phyloP scores from a whole-genome alignment of 2,329 filamentous ascomycete species.

The Didymella lethalis region DNA sequence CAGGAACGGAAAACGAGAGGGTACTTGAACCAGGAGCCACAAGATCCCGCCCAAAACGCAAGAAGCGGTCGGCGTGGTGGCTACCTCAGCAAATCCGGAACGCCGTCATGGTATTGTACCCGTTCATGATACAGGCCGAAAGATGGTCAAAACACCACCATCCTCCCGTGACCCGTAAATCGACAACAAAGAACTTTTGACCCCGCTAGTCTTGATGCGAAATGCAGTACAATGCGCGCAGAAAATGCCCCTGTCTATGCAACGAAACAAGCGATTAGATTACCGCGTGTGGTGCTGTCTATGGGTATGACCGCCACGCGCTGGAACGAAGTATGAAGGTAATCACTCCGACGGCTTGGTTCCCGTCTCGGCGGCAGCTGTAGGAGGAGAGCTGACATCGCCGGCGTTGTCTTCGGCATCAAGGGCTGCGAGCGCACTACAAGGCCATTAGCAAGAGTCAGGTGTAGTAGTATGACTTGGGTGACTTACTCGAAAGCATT shows the following conservation, averaged over 20 bases:
- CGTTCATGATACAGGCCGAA: slow-evolving; percentile 25
- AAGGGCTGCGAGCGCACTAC: slow-evolving; percentile 62
- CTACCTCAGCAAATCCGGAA: slow-evolving; percentile 35
- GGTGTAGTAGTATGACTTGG: not conserved
- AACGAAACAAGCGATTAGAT: slow-evolving; percentile 52
- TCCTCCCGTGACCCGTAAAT: slow-evolving; percentile 22
- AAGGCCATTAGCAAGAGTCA: slow-evolving; percentile 27
- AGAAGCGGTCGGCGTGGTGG: slow-evolving; percentile 32
- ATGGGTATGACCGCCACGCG: slow-evolving; percentile 48
- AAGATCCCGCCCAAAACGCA: slow-evolving; percentile 31
- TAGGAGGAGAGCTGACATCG: slow-evolving; percentile 70
- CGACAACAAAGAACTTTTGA: slow-evolving; percentile 42
- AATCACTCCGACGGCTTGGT: slow-evolving; percentile 51
- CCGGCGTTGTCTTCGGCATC: slow-evolving; percentile 65
- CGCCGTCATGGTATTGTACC: slow-evolving; percentile 37
- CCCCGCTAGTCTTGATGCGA: slow-evolving; percentile 35
- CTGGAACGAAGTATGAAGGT: slow-evolving; percentile 44
- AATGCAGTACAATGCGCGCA: slow-evolving; percentile 52
- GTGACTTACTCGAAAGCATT: slow-evolving; percentile 90
- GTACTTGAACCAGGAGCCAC: slow-evolving; percentile 23
- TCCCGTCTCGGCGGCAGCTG: slow-evolving; percentile 58
- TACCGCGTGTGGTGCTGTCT: slow-evolving; percentile 48
- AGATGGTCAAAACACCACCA: slow-evolving; percentile 30
- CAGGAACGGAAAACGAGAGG: slow-evolving; percentile 25
- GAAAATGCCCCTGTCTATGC: slow-evolving; percentile 52